Conservation (phyloP, 1,284 basidiomycete genomes). For the Puccinia horiana region DNA sequence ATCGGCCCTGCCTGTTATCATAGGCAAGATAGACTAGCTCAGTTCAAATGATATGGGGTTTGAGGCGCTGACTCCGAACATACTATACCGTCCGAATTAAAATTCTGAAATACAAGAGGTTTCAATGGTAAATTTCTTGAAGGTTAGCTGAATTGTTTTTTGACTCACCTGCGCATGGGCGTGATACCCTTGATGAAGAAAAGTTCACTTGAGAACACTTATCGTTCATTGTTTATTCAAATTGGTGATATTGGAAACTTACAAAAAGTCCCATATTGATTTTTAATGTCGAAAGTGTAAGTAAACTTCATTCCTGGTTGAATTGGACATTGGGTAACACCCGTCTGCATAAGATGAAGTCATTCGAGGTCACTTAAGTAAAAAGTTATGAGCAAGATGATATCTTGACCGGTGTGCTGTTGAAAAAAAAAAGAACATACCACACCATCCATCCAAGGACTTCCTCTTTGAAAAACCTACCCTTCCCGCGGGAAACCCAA, state of each 20-base stretch:
- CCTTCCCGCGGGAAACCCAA: not conserved
- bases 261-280: constrained; percentile 62
- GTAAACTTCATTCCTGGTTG: constrained; percentile 62
- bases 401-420: not conserved
- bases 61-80: not conserved
- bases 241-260: not conserved
- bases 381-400: not conserved
- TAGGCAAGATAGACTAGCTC: not conserved
- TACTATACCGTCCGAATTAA: constrained; percentile 23
- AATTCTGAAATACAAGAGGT: not conserved
- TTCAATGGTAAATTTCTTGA: not conserved
- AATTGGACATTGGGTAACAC: constrained; percentile 64
- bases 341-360: not conserved
- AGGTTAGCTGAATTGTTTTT: not conserved
- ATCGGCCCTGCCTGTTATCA: constrained; percentile 54
- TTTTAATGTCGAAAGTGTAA: constrained; percentile 62
- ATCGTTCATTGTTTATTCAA: not conserved
- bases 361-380: not conserved
- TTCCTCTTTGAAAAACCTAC: constrained; percentile 38
- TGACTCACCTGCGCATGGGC: constrained; percentile 28
- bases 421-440: not conserved
- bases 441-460: constrained; percentile 62
- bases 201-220: not conserved
- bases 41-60: not conserved
- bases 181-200: constrained; percentile 16